Conservation (phyloP, 2,329 filamentous ascomycete species). For the Paracoccidioides lutzii region DNA sequence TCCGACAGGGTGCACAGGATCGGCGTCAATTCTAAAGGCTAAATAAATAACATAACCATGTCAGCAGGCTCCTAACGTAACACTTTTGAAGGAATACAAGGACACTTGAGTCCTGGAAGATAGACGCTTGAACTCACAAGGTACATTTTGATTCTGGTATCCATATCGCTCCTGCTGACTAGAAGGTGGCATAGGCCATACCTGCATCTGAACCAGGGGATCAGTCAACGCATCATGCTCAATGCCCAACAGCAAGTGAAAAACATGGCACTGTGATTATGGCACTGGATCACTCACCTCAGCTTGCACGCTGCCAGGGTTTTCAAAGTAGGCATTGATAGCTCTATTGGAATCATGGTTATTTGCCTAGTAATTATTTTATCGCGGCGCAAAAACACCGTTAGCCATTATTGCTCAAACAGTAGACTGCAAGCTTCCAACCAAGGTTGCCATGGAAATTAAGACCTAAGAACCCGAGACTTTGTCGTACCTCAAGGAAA, state of each 20-base stretch:
- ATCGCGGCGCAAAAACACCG: not conserved
- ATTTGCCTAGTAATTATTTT: slow-evolving; percentile 27
- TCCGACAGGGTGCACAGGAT: slow-evolving; percentile 10
- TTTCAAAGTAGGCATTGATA: slow-evolving; percentile 37
- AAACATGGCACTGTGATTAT: not conserved
- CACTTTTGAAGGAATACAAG: not conserved
- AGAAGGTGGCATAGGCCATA: not conserved
- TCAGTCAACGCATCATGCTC: not conserved
- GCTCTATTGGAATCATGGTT: slow-evolving; percentile 33
- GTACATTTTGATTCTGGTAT: slow-evolving; percentile 16
- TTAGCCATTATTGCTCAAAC: not conserved
- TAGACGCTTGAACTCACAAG: slow-evolving; percentile 14
- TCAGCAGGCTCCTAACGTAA: not conserved
- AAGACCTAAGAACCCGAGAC: not conserved
- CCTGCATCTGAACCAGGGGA: not conserved
- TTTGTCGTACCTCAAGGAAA: slow-evolving; percentile 27
- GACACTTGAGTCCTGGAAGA: slow-evolving; percentile 1
- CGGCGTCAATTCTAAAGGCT: slow-evolving; percentile 10
- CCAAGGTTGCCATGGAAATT: not conserved
- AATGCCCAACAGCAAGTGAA: not conserved
- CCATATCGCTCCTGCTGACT: slow-evolving; percentile 7
- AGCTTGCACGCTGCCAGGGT: slow-evolving; percentile 22
- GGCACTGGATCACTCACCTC: slow-evolving; percentile 17
- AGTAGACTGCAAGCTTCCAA: not conserved
- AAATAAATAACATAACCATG: not conserved